Conservation (phyloP, 2,329 filamentous ascomycete genomes). For the Colletotrichum destructivum region DNA sequence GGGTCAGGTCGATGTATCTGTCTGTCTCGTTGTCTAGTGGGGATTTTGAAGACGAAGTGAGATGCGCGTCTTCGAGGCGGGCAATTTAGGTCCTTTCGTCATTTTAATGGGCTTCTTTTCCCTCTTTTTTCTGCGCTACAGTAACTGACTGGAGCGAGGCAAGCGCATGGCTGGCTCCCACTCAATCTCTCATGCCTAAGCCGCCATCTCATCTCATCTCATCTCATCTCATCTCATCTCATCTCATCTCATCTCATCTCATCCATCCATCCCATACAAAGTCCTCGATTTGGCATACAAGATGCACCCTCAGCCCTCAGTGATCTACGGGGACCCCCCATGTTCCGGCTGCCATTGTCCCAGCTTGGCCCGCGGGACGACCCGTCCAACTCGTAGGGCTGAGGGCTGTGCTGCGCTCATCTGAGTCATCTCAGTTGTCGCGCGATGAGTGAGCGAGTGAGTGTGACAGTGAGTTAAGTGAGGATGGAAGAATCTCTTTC, state of each 20-base stretch:
- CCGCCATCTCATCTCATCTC: neutral
- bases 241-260: too few species aligned
- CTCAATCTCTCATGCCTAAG: neutral
- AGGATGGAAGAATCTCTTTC: too few species aligned
- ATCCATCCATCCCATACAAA: neutral
- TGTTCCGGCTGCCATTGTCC: conserved; percentile 15
- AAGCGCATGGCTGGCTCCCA: too few species aligned
- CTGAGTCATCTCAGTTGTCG: neutral
- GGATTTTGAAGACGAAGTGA: neutral
- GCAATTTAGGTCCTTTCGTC: neutral
- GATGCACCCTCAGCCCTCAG: too few species aligned
- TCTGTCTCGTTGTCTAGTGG: neutral
- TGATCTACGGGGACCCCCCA: conserved; percentile 6
- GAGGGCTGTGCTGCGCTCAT: conserved; percentile 12
- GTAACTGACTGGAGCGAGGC: too few species aligned
- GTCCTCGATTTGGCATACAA: neutral
- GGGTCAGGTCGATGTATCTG: neutral
- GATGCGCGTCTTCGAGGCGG: too few species aligned
- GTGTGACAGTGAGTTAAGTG: too few species aligned
- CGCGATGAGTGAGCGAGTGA: too few species aligned
- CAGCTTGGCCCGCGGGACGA: conserved; percentile 30
- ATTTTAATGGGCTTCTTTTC: neutral
- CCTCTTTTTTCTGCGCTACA: neutral
- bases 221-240: too few species aligned
- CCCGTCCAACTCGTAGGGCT: conserved; percentile 36